Evolutionary conservation across 2,329 filamentous ascomycete species (phyloP), one percentile per base, ranked within the genome.

Genomic region (Fusarium chaquense): DNA sequence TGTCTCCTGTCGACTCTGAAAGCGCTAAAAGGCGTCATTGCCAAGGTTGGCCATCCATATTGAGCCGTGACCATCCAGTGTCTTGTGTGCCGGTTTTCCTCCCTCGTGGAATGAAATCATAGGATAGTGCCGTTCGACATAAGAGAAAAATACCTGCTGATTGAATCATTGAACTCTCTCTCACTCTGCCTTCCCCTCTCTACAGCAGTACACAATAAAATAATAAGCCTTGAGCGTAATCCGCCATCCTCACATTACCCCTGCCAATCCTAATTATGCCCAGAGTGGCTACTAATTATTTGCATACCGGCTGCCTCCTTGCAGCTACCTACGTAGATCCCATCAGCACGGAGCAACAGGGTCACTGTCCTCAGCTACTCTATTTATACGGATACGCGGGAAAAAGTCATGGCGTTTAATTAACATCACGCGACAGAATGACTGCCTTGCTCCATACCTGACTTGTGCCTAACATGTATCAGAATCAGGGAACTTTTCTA

Each of bases 1-100:
- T 54, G 24, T 52, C 33, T 52, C n/a, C 24, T 52, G 35, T 36
- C 16, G 58, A 52, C 68, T 66, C 59, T 60, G 50, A 38, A 67
- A 70, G 69, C 67, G 62, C 67, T 59, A 69, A 67, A 45, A 35
- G 46, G 63, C 66, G 57, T 69, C 67, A 70, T 63, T 55, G 59
- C 44, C 67, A 63, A 63, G 62, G 32, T 52, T 41, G 18, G 15
- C 16, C 15, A 38, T 43, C 20, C 40, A 43, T 26, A n/a, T 38
- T 26, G n/a, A 51, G 53, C 58, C 57, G 52, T 44, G 54, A 50
- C 40, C 47, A 58, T 52, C 40, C 44, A 55, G 52, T 35, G 66
- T 54, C 46, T 46, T 56, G 58, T 56, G 58, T 54, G 44, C 52
- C 36, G 57, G 53, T 70, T 58, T 62, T 63, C 55, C 57, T n/a